These are phyloP conservation scores for Colletotrichum shisoi DNA, from an alignment of 2,329 filamentous ascomycete species.

Conservation along the genomic window DNA sequence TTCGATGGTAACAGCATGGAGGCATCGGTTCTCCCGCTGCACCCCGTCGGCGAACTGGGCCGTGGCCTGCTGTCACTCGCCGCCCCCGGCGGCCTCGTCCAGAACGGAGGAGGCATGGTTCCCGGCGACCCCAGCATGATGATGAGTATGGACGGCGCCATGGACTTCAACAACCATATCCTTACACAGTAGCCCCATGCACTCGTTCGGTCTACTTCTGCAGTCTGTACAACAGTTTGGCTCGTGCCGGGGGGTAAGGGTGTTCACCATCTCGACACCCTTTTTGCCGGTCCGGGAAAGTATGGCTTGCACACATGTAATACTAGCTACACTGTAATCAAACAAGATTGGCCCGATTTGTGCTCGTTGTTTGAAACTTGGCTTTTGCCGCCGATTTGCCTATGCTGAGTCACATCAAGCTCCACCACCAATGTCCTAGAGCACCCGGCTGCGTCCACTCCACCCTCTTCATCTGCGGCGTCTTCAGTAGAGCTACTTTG, in stretches of 20 bases:
- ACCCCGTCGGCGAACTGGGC: constrained; percentile 70
- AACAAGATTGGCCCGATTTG: neutral
- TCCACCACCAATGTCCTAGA: too few relatives aligned
- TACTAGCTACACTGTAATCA: constrained; percentile 29
- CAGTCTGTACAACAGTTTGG: constrained; percentile 18
- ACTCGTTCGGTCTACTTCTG: neutral
- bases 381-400: too few relatives aligned
- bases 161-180: constrained; percentile 37
- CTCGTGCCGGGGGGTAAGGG: constrained; percentile 19
- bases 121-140: constrained; percentile 34
- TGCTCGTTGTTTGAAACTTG: neutral
- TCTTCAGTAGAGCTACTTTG: too few relatives aligned
- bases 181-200: constrained; percentile 33
- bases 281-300: neutral
- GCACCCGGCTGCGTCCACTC: too few relatives aligned
- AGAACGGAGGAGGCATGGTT: constrained; percentile 36
- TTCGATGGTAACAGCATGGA: constrained; percentile 87
- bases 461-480: too few relatives aligned
- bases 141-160: constrained; percentile 39
- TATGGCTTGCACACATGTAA: constrained; percentile 26
- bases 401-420: too few relatives aligned
- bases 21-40: constrained; percentile 81
- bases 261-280: neutral
- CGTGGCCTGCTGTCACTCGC: constrained; percentile 53
- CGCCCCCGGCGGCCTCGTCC: constrained; percentile 31